Evolutionary conservation across 108 stramenopile genomes (phyloP).

Genomic region (Nannochloropsis granulata): DNA sequence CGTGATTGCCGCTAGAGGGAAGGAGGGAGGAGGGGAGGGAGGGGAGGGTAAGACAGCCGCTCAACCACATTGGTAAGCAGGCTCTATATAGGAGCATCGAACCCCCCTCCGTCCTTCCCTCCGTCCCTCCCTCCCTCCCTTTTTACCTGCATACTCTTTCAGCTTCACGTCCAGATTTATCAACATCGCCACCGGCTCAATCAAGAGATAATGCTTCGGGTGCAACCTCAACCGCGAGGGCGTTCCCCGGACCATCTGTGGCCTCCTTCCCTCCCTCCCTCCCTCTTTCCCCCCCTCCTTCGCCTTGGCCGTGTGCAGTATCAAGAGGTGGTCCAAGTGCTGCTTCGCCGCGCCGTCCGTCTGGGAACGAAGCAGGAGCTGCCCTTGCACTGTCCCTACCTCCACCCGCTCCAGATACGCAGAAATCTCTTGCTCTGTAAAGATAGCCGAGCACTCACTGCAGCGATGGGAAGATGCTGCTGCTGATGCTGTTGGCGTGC

Average conservation of each 20-base stretch:
- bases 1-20: background rate
- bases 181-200: background rate
- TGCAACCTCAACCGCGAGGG: background rate
- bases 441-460: background rate
- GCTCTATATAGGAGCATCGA: no score
- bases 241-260: background rate
- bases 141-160: background rate
- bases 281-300: background rate
- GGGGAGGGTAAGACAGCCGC: background rate
- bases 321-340: background rate
- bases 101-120: background rate
- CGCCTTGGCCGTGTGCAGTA: background rate
- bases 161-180: background rate
- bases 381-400: background rate
- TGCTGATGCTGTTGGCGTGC: no score
- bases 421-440: background rate
- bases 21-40: background rate
- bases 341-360: background rate
- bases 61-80: no score
- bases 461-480: background rate
- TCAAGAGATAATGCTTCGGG: background rate
- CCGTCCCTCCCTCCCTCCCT: background rate
- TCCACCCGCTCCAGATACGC: background rate
- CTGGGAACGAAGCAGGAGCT: background rate
- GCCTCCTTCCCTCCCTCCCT: background rate